phyloP scores from a whole-genome alignment of 2,329 filamentous ascomycete genomes.

The Botryotinia calthae region DNA sequence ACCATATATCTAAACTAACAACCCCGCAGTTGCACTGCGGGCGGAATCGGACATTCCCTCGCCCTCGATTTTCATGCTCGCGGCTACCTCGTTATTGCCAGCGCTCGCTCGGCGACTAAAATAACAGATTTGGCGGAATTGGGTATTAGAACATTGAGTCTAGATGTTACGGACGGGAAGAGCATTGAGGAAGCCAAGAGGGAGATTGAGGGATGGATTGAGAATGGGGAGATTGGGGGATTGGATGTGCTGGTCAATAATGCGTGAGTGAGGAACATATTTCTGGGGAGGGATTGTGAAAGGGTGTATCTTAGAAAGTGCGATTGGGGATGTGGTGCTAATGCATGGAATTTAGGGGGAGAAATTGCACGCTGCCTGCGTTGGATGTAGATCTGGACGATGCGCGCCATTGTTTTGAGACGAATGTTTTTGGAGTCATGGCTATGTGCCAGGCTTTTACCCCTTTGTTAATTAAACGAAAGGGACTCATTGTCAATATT shows the following conservation, averaged over 20 bases:
- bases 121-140: slow-evolving; percentile 33
- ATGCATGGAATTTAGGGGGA: slow-evolving; percentile 24
- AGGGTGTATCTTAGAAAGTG: background rate
- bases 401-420: slow-evolving; percentile 38
- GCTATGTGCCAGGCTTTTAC: slow-evolving; percentile 46
- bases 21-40: slow-evolving; percentile 31
- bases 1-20: background rate
- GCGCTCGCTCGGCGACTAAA: slow-evolving; percentile 41
- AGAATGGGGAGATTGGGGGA: slow-evolving; percentile 51
- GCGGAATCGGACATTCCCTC: slow-evolving; percentile 44
- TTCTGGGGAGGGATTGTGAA: background rate
- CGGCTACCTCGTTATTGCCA: slow-evolving; percentile 44
- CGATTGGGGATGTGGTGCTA: background rate
- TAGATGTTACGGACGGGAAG: slow-evolving; percentile 43
- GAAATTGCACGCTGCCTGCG: slow-evolving; percentile 31
- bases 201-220: slow-evolving; percentile 44
- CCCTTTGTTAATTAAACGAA: slow-evolving; percentile 37
- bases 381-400: slow-evolving; percentile 39
- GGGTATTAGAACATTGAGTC: slow-evolving; percentile 41
- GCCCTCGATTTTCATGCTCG: slow-evolving; percentile 41
- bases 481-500: slow-evolving; percentile 34
- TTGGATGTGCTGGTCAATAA: slow-evolving; percentile 93
- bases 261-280: slow-evolving; percentile 46
- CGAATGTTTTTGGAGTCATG: slow-evolving; percentile 45
- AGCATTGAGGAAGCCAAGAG: slow-evolving; percentile 30